Base-by-base conservation (phyloP, 768 basidiomycete species). In the Kwoniella botswanensis region DNA sequence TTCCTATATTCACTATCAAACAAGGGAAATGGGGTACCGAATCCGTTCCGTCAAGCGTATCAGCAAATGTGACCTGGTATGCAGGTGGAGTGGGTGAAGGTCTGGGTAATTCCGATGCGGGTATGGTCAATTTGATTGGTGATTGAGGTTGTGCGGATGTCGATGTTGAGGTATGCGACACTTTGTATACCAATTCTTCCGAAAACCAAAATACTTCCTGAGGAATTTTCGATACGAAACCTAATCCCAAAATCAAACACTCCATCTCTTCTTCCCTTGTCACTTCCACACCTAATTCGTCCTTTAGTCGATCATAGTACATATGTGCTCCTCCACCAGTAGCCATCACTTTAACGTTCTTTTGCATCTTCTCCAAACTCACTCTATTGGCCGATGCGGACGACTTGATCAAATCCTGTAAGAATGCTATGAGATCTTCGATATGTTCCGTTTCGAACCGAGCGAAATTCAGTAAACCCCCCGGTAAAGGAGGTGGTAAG, bases 191-290 rank as follows among this genome's bases (percentile, higher is more conserved):
- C 76, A 98, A 89, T 85, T 98, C 92, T 84, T 99, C 96, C 65
- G 94, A 97, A 85, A 98, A 98, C 87, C 91, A 98, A 85, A 98
- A 99, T 35, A 93, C 96, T 85, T 99, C 97, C 84, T 94, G 90
- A 43, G 96, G 96, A 71, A 99, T 95, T 82, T 92, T 90, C 44
- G 92, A 91, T 83, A 98, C 91, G 85, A 99, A 99, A 84, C 93
- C 92, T 81, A 99, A 87, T 35, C 97, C 97, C 77, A 93, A 91
- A 75, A 98, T 98, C 81, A 98, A 85, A 79, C 97, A 98, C 85
- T 93, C 96, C 97, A 99, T 98, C 87, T 99, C 97, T 82, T 98
- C 97, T 84, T 98, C 96, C 67, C 91, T 85, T 71, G 86, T 86
- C 54, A 98, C 93, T 79, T 95, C 93, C 62, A 98, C 93, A 29